Evolutionary conservation across 106 monocot genomes (phyloP), one percentile per base, ranked within the genome.

Genomic region (Agapanthus africanus): DNA sequence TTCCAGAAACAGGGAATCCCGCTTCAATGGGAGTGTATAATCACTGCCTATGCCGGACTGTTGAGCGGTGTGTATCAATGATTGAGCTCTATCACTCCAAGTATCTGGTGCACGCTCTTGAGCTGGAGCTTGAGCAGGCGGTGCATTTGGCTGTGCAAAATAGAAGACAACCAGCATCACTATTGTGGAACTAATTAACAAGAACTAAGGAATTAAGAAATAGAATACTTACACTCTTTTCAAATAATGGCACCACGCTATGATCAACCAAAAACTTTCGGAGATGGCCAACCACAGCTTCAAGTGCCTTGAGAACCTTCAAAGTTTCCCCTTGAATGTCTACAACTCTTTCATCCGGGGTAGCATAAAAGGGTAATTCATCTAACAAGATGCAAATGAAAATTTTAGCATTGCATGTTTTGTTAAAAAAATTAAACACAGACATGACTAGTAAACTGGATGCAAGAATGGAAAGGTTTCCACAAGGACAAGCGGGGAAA

Each of bases 191-290:
- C 65, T 79, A 40, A 26, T n/a, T 22, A 52, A 41, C 0, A 30
- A 6, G 16, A 65, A 42, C 30, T 37, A 33, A n/a, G n/a, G n/a
- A n/a, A n/a, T n/a, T n/a, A 26, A 49, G 32, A n/a, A 33, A 40
- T 60, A 50, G 49, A 19, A 61, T n/a, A 73, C 91, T 82, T 77
- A 97, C 95, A 79, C 6, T 82, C 40, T 88, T 82, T 39, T 97
- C 91, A 69, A 91, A 97, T 42, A 91, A 72, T 57, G 95, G 88
- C 35, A 97, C 59, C 40, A 97, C 74, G 37, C 91, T 87, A 47
- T 81, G 95, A 72, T 97, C 91, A 70, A 97, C 88, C 66, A 97
- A 76, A 78, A 97, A 97, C 65, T 87, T 97, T 38, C 95, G 67
- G 16, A 97, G 88, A 78, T 89, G 81, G 0, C 84, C 74, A 64